Evolutionary conservation across 176 grass and related monocot species (phyloP).

Genomic region (Zea luxurians): DNA sequence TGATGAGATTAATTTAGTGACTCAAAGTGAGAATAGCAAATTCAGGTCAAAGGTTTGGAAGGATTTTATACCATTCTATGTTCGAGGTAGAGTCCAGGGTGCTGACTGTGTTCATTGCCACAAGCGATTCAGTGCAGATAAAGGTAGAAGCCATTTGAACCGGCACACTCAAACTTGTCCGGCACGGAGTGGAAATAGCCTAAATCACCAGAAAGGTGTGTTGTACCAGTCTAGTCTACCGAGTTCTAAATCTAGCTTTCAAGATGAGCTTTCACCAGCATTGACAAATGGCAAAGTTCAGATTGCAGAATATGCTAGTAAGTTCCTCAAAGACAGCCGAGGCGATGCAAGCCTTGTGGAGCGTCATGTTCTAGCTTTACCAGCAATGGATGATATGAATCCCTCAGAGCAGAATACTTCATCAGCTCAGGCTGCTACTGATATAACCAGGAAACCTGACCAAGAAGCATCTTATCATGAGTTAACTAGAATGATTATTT

Average conservation of each 20-base stretch:
- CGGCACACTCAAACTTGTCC: constrained; percentile 45
- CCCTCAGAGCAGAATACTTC: constrained; percentile 23
- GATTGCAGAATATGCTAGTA: constrained; percentile 57
- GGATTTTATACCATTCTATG: constrained; percentile 52
- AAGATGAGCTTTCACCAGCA: constrained; percentile 56
- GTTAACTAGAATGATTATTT: constrained; percentile 49
- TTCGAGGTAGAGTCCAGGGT: constrained; percentile 52
- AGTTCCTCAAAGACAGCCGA: constrained; percentile 28
- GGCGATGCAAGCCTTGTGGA: constrained; percentile 15
- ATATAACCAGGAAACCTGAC: constrained; percentile 37
- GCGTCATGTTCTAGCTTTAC: constrained; percentile 48
- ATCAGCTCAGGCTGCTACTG: constrained; percentile 21
- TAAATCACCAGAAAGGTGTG: constrained; percentile 34
- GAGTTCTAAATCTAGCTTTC: constrained; percentile 38
- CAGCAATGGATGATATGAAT: constrained; percentile 34
- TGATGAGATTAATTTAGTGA: constrained; percentile 37
- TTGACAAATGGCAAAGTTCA: constrained; percentile 64
- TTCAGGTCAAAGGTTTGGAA: constrained; percentile 56
- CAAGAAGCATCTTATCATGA: constrained; percentile 52
- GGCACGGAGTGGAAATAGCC: constrained; percentile 32
- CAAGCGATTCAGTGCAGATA: constrained; percentile 51
- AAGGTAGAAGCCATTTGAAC: constrained; percentile 53
- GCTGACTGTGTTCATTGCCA: constrained; percentile 54
- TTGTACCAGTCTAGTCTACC: constrained; percentile 34
- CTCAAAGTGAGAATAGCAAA: constrained; percentile 43